Evolutionary conservation across 2,329 filamentous ascomycete genomes (phyloP).

Genomic region (Neoarthrinium moseri): DNA sequence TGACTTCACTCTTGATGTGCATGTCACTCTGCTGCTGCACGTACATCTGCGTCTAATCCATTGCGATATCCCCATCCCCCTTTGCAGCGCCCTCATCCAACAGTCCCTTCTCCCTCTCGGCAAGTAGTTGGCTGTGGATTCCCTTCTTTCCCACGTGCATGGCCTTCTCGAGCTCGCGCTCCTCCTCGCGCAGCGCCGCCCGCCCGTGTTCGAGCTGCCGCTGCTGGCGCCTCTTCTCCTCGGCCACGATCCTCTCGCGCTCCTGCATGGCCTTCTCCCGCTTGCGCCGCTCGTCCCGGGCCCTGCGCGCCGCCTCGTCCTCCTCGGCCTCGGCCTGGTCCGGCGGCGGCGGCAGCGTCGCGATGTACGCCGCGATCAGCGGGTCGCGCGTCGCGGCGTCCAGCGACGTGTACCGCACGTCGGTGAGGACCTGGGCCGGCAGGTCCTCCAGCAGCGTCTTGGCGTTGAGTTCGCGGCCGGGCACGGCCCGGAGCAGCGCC

Average conservation of each 20-base stretch:
- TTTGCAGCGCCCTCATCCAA: constrained; percentile 9
- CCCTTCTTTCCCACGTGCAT: constrained; percentile 69
- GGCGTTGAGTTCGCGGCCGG: constrained; percentile 58
- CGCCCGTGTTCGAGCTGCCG: constrained; percentile 60
- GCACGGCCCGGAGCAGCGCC: constrained; percentile 61
- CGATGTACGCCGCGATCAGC: constrained; percentile 65
- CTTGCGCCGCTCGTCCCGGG: constrained; percentile 49
- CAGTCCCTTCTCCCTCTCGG: constrained; percentile 20
- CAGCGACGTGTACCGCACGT: constrained; percentile 70
- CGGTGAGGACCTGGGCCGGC: constrained; percentile 61
- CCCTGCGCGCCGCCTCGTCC: constrained; percentile 49
- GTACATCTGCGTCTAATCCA: too few relatives aligned
- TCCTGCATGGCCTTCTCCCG: constrained; percentile 68
- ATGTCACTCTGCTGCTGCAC: too few relatives aligned
- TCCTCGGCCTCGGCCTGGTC: constrained; percentile 42
- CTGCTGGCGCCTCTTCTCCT: constrained; percentile 61
- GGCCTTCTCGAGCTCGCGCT: constrained; percentile 65
- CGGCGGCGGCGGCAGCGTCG: constrained; percentile 59
- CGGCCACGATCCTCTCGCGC: constrained; percentile 59
- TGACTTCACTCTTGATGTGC: too few relatives aligned
- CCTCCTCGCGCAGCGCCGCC: constrained; percentile 62
- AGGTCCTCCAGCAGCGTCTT: constrained; percentile 55
- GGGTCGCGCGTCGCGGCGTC: constrained; percentile 59
- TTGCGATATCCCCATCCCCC: constrained; percentile 8
- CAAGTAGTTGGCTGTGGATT: constrained; percentile 57